Conservation (phyloP, 805 yeast species). For the Lipomyces anomalus region DNA sequence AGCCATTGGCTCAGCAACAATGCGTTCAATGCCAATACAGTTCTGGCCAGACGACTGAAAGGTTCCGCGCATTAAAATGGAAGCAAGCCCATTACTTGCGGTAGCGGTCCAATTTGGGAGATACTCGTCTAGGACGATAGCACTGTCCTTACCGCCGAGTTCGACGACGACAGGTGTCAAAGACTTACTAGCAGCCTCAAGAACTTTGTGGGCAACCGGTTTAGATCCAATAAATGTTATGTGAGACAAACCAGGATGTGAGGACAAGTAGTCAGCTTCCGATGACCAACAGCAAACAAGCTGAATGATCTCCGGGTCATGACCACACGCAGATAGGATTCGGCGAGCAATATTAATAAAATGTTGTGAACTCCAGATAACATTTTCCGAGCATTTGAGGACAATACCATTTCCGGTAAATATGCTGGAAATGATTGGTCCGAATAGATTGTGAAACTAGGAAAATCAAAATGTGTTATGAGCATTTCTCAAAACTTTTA, state of each 20-base stretch:
- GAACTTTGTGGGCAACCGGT: conserved; percentile 86
- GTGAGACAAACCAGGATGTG: conserved; percentile 77
- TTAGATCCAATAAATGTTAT: conserved; percentile 95
- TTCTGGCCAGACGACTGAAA: conserved; percentile 98
- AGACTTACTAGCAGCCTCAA: conserved; percentile 73
- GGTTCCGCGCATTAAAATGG: conserved; percentile 87
- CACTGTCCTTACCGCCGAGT: conserved; percentile 94
- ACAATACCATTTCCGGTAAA: conserved; percentile 90
- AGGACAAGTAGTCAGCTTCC: conserved; percentile 77
- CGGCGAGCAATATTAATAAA: conserved; percentile 66
- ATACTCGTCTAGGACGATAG: conserved; percentile 72
- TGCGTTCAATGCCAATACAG: conserved; percentile 95
- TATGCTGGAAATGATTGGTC: conserved; percentile 83
- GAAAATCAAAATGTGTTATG: not conserved
- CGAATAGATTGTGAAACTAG: conserved; percentile 77
- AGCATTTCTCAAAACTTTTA: not conserved
- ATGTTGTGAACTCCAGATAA: conserved; percentile 86
- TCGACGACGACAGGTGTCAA: conserved; percentile 94
- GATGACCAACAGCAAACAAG: conserved; percentile 84
- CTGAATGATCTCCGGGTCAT: conserved; percentile 79
- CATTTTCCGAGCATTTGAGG: conserved; percentile 92
- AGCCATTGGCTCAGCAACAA: conserved; percentile 66
- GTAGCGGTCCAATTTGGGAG: conserved; percentile 11
- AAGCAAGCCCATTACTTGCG: conserved; percentile 53
- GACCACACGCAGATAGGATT: conserved; percentile 67